These are phyloP conservation scores for Colletotrichum abscissum DNA, from an alignment of 2,329 filamentous ascomycete genomes.

Conservation along the genomic window DNA sequence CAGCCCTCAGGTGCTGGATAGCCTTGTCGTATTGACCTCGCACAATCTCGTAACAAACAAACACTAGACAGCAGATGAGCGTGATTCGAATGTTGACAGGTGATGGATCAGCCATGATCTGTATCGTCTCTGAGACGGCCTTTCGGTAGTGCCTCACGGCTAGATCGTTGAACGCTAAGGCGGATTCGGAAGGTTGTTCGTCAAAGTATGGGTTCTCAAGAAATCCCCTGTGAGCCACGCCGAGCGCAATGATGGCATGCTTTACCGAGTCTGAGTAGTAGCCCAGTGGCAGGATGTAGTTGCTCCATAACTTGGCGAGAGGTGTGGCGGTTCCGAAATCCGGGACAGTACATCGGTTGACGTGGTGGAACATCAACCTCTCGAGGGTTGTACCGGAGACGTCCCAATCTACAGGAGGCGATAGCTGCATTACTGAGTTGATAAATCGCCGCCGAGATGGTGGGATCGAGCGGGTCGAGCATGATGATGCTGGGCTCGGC, in stretches of 20 bases:
- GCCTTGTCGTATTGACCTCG: conserved; percentile 25
- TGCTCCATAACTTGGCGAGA: conserved; percentile 25
- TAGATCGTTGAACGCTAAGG: conserved; percentile 1
- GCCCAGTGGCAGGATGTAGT: conserved; percentile 24
- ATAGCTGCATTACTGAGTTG: conserved; percentile 12
- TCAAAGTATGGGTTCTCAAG: conserved; percentile 14
- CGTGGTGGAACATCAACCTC: conserved; percentile 28
- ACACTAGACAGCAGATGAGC: conserved; percentile 21
- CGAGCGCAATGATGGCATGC: conserved; percentile 27
- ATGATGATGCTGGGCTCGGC: neutral
- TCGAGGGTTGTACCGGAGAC: conserved; percentile 12
- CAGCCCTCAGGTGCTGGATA: conserved; percentile 8
- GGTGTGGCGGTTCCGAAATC: conserved; percentile 20
- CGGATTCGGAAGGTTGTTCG: neutral
- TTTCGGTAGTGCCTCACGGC: conserved; percentile 21
- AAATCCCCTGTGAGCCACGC: conserved; percentile 17
- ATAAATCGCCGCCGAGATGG: neutral
- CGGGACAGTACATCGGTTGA: conserved; percentile 22
- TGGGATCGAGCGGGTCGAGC: neutral
- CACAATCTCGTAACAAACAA: conserved; percentile 27
- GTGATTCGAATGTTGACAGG: conserved; percentile 27
- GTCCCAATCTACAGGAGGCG: conserved; percentile 20
- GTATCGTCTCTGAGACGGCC: conserved; percentile 21
- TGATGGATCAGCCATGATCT: conserved; percentile 27
- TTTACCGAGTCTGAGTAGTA: conserved; percentile 30